These are phyloP conservation scores for Coemansia sp. DNA, from an alignment of 192 early-diverging fungal genomes.

Conservation along the genomic window DNA sequence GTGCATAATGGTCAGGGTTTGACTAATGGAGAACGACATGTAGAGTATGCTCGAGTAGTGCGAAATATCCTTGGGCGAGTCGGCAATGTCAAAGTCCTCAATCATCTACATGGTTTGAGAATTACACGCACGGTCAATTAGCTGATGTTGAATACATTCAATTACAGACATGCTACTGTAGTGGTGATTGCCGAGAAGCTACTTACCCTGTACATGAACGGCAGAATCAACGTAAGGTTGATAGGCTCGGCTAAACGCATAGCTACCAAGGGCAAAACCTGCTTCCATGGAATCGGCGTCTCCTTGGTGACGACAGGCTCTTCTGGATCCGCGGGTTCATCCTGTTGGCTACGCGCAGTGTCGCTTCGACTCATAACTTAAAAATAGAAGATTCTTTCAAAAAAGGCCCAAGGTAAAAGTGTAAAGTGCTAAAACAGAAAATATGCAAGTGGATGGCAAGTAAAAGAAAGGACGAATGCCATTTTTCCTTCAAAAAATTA, in stretches of 20 bases:
- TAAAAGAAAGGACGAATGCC: neutral
- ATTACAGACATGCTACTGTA: neutral
- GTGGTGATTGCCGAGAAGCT: neutral
- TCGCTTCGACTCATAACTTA: neutral
- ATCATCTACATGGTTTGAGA: slow-evolving; percentile 14
- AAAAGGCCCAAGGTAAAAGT: neutral
- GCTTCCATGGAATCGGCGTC: slow-evolving; percentile 50
- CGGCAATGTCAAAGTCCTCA: slow-evolving; percentile 49
- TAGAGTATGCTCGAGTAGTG: slow-evolving; percentile 62
- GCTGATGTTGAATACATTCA: neutral
- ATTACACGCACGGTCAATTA: neutral
- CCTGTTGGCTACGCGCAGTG: neutral
- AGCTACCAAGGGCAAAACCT: slow-evolving; percentile 22
- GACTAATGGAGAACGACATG: slow-evolving; percentile 51
- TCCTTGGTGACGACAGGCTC: slow-evolving; percentile 14
- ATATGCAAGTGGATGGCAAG: neutral
- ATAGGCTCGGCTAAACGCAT: slow-evolving; percentile 65
- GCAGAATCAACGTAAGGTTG: slow-evolving; percentile 73
- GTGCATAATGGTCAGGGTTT: slow-evolving; percentile 54
- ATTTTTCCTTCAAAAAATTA: neutral
- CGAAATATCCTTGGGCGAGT: slow-evolving; percentile 73
- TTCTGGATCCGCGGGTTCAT: neutral
- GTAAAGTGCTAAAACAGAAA: neutral
- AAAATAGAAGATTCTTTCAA: neutral
- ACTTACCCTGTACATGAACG: slow-evolving; percentile 23